Evolutionary conservation across 1,284 basidiomycete species (phyloP).

Genomic region (Nidula niveotomentosa): DNA sequence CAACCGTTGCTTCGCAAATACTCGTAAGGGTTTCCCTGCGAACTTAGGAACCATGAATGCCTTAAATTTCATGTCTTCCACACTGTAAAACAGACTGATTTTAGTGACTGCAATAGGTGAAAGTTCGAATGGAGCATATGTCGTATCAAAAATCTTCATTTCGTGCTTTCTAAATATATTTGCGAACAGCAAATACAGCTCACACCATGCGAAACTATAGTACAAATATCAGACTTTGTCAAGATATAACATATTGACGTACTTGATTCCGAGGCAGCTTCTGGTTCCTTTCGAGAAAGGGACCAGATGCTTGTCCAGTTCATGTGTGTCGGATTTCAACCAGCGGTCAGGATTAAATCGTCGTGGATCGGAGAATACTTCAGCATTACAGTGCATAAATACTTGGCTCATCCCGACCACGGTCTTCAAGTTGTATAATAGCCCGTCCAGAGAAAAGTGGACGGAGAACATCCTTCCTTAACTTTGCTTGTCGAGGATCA

Average conservation of each 20-base stretch:
- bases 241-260: conserved; percentile 1
- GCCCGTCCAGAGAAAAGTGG: conserved; percentile 29
- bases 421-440: conserved; percentile 27
- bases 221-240: not conserved
- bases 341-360: conserved; percentile 38
- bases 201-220: conserved; percentile 37
- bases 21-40: not conserved
- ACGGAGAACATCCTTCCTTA: conserved; percentile 21
- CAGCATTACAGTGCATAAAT: conserved; percentile 23
- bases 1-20: not conserved
- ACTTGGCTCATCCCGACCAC: conserved; percentile 28
- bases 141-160: conserved; percentile 26
- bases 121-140: conserved; percentile 10
- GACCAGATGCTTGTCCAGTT: conserved; percentile 27
- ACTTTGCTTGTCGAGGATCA: conserved; percentile 21
- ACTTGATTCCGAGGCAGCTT: conserved; percentile 34
- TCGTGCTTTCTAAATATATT: conserved; percentile 35
- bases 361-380: conserved; percentile 28
- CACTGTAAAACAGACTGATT: not conserved
- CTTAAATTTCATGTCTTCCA: not conserved
- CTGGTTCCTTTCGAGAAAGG: conserved; percentile 35
- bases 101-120: not conserved
- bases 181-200: conserved; percentile 35
- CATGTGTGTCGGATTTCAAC: conserved; percentile 20
- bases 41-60: not conserved